Evolutionary conservation across 2,329 filamentous ascomycete species (phyloP).

Genomic region (Fusarium sp.): DNA sequence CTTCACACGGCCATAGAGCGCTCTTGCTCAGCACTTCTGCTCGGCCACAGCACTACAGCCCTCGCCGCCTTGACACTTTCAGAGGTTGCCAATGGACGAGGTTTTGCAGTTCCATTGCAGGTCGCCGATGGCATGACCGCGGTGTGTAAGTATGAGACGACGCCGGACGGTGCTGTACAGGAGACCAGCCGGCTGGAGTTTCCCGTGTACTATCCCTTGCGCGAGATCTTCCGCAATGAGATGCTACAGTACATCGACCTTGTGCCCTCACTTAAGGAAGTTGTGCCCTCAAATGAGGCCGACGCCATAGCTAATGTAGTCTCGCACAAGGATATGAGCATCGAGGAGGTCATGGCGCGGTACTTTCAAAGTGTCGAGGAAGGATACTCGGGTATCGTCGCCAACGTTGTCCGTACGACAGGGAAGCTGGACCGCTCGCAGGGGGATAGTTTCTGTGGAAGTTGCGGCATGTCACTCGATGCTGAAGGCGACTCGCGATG

Average conservation of each 20-base stretch:
- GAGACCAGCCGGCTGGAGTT: constrained; percentile 43
- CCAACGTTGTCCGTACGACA: constrained; percentile 94
- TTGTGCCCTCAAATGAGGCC: constrained; percentile 56
- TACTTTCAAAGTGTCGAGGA: constrained; percentile 87
- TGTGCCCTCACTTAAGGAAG: constrained; percentile 61
- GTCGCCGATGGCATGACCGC: constrained; percentile 76
- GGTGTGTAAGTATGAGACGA: constrained; percentile 45
- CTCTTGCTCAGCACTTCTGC: constrained; percentile 77
- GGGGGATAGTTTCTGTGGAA: constrained; percentile 63
- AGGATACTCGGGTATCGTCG: constrained; percentile 89
- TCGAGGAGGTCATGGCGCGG: constrained; percentile 88
- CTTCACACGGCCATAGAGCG: constrained; percentile 70
- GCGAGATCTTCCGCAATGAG: constrained; percentile 88
- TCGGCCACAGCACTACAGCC: constrained; percentile 88
- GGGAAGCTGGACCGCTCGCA: constrained; percentile 75
- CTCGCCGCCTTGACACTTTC: constrained; percentile 88
- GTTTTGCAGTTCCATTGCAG: constrained; percentile 84
- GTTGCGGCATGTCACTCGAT: constrained; percentile 78
- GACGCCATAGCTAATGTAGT: constrained; percentile 55
- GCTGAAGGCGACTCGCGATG: constrained; percentile 72
- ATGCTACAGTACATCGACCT: constrained; percentile 74
- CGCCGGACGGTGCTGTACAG: constrained; percentile 34
- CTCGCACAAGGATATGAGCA: constrained; percentile 82
- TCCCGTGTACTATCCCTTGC: constrained; percentile 79
- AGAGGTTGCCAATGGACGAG: constrained; percentile 91